These are phyloP conservation scores for Amaranthus hypochondriacus DNA, from an alignment of 148 eudicot species.

Conservation along the genomic window DNA sequence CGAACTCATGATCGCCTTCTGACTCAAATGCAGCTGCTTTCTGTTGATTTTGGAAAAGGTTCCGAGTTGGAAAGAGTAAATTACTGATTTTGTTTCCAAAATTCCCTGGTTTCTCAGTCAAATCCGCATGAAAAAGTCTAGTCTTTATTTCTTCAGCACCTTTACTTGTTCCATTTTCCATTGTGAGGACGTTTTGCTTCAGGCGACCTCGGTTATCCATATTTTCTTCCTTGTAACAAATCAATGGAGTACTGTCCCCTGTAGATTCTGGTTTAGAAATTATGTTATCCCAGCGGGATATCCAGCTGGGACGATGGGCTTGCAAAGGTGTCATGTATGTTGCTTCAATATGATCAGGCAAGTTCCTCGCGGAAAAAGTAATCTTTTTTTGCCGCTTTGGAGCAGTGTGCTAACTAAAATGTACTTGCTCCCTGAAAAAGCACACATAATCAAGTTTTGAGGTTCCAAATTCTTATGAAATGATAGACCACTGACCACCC, in stretches of 20 bases:
- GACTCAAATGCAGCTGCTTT: not conserved
- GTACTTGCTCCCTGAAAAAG: constrained; percentile 18
- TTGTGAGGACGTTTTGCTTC: constrained; percentile 16
- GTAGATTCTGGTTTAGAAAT: constrained; percentile 25
- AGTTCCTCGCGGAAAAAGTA: not conserved
- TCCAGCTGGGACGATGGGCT: constrained; percentile 46
- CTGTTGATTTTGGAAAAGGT: constrained; percentile 5
- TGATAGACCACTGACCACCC: no score
- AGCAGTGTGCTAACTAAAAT: not conserved
- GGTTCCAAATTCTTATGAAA: not conserved
- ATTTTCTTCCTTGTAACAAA: constrained; percentile 11
- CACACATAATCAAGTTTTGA: not conserved
- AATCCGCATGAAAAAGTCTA: constrained; percentile 23
- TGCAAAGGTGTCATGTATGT: constrained; percentile 30
- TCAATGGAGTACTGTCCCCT: constrained; percentile 19
- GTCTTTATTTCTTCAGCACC: constrained; percentile 26
- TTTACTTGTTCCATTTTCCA: constrained; percentile 25
- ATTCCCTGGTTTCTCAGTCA: constrained; percentile 15
- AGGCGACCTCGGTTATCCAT: constrained; percentile 11
- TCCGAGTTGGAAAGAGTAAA: constrained; percentile 13
- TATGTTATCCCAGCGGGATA: constrained; percentile 47
- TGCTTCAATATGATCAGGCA: constrained; percentile 34
- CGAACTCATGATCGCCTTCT: constrained; percentile 20
- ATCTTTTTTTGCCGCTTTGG: not conserved
- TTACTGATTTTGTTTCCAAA: constrained; percentile 4